Conservation (phyloP, 78 protist genomes). For the Capsaspora owczarzaki region DNA sequence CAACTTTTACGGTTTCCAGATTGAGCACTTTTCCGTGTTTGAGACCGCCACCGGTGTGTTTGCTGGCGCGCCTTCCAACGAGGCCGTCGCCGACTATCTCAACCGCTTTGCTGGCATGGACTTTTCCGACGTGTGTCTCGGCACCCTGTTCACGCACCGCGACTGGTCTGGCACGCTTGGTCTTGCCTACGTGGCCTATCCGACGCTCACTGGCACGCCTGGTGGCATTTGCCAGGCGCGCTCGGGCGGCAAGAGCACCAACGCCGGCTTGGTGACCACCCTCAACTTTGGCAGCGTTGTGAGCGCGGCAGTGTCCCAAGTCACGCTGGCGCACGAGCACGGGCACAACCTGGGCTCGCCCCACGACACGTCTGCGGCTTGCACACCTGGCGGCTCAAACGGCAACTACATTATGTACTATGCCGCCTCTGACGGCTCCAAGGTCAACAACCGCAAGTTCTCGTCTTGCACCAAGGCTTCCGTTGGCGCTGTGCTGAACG, state of each 20-base stretch:
- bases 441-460: not conserved
- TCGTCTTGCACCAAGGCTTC: not conserved
- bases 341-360: not conserved
- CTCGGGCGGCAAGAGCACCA: not conserved
- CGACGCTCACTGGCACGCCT: not conserved
- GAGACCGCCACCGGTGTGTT: too few relatives aligned
- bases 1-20: too few relatives aligned
- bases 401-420: not conserved
- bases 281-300: not conserved
- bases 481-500: not conserved
- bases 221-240: not conserved
- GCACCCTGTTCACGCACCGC: too few relatives aligned
- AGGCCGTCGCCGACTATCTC: too few relatives aligned
- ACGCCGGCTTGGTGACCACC: not conserved
- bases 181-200: not conserved
- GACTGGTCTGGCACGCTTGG: not conserved
- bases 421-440: not conserved
- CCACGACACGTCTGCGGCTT: not conserved
- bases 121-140: too few relatives aligned
- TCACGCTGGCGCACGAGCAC: not conserved
- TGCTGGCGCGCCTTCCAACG: too few relatives aligned
- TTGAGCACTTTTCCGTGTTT: too few relatives aligned
- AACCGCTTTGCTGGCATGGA: too few relatives aligned
- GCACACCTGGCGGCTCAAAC: not conserved
- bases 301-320: not conserved